Percentiles rank a stretch among this genome's conserved stretches.
Evolutionary conservation across 768 basidiomycete species (phyloP).

Genomic region (Boletus reticuloceps): DNA sequence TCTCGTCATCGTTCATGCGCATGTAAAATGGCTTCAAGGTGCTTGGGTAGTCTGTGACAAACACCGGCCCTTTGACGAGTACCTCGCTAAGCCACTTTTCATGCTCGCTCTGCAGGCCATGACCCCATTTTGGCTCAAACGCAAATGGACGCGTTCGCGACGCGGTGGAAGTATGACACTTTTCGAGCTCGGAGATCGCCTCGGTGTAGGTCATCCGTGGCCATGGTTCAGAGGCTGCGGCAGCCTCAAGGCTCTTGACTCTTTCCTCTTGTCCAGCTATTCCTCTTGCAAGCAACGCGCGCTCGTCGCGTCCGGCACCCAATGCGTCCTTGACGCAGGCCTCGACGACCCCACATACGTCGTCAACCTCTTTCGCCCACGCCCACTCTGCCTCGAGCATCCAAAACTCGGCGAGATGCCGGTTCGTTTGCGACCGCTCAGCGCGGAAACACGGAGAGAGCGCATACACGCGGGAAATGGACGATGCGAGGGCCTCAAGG

Average conservation of each 20-base stretch:
- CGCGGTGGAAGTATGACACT: conserved; percentile 28
- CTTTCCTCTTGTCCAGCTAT: conserved; percentile 34
- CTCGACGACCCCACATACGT: conserved; percentile 59
- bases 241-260: conserved; percentile 34
- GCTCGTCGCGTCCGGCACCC: conserved; percentile 31
- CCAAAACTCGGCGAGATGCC: conserved; percentile 98
- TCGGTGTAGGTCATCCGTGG: conserved; percentile 74
- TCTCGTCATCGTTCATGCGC: conserved; percentile 58
- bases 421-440: conserved; percentile 79
- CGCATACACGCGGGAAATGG: conserved; percentile 84
- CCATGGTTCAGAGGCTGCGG: conserved; percentile 51
- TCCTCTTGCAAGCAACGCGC: conserved; percentile 32
- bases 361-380: conserved; percentile 45
- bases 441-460: conserved; percentile 94
- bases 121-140: conserved; percentile 65
- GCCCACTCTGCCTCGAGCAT: conserved; percentile 98
- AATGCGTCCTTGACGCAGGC: conserved; percentile 45
- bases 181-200: conserved; percentile 60
- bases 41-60: conserved; percentile 88
- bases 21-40: conserved; percentile 94
- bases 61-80: conserved; percentile 71
- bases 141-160: conserved; percentile 40
- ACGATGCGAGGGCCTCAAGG: conserved; percentile 80
- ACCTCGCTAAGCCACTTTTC: conserved; percentile 85
- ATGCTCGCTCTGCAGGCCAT: conserved; percentile 80